These are phyloP conservation scores for Rubia peregrina DNA, from an alignment of 305 asterid genomes.

Conservation along the genomic window DNA sequence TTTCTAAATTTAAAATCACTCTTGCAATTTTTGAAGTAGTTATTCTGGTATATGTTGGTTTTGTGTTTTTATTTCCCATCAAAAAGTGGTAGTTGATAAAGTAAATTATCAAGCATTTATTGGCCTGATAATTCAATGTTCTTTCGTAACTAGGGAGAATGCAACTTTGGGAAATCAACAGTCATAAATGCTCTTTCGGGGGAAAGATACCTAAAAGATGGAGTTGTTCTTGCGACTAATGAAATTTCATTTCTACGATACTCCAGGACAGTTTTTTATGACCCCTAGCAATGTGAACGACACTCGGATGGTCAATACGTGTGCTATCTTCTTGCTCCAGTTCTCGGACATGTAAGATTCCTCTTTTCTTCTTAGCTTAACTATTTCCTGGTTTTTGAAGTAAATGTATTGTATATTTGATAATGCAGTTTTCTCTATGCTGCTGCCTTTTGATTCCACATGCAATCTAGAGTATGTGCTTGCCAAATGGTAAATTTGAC, in stretches of 20 bases:
- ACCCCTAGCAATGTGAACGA: conserved; percentile 65
- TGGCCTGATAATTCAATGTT: not conserved
- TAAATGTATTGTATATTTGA: not conserved
- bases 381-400: not conserved
- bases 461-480: not conserved
- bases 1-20: not conserved
- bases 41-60: not conserved
- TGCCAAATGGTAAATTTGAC: not conserved
- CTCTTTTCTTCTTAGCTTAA: not conserved
- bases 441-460: not conserved
- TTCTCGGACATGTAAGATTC: conserved; percentile 78
- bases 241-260: conserved; percentile 88
- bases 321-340: conserved; percentile 88
- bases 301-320: conserved; percentile 92
- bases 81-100: not conserved
- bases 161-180: conserved; percentile 94
- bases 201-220: conserved; percentile 71
- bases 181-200: conserved; percentile 97
- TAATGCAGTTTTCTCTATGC: not conserved
- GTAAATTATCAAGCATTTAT: not conserved
- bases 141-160: conserved; percentile 70
- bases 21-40: not conserved
- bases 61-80: not conserved
- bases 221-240: conserved; percentile 95
- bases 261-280: conserved; percentile 45